phyloP scores from a whole-genome alignment of 2,329 filamentous ascomycete species.

The Pleochaeta shiraiana region DNA sequence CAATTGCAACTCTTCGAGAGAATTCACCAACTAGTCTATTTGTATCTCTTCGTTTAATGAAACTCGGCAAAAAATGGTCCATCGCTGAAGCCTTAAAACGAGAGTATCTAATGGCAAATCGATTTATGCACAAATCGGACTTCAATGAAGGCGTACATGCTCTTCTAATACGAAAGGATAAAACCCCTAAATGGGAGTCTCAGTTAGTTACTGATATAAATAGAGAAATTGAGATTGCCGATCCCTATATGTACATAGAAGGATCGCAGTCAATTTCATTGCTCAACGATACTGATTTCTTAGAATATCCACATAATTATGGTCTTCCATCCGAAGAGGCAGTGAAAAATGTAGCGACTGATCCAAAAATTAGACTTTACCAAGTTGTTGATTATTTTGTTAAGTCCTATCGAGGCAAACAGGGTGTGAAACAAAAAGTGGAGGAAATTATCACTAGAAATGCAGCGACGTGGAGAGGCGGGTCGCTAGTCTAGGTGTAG shows the following conservation, averaged over 20 bases:
- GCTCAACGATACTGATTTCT: slow-evolving; percentile 39
- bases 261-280: slow-evolving; percentile 31
- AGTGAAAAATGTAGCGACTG: slow-evolving; percentile 25
- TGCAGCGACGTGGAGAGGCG: slow-evolving; percentile 29
- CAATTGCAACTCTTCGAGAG: slow-evolving; percentile 48
- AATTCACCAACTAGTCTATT: slow-evolving; percentile 74
- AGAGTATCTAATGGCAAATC: slow-evolving; percentile 63
- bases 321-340: slow-evolving; percentile 47
- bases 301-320: slow-evolving; percentile 52
- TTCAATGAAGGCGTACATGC: slow-evolving; percentile 84
- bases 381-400: slow-evolving; percentile 44
- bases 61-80: slow-evolving; percentile 49
- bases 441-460: slow-evolving; percentile 44
- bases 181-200: slow-evolving; percentile 44
- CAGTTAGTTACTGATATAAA: slow-evolving; percentile 45
- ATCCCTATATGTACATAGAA: slow-evolving; percentile 43
- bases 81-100: slow-evolving; percentile 70
- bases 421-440: slow-evolving; percentile 48
- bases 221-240: slow-evolving; percentile 28
- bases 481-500: too few species aligned
- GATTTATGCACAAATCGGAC: slow-evolving; percentile 82
- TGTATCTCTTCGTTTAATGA: slow-evolving; percentile 69
- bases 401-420: slow-evolving; percentile 34
- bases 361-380: slow-evolving; percentile 23
- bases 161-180: slow-evolving; percentile 46